Evolutionary conservation across 192 early-diverging fungal species (phyloP), one percentile per base, ranked within the genome.

Genomic region (Backusella mclennaniae): DNA sequence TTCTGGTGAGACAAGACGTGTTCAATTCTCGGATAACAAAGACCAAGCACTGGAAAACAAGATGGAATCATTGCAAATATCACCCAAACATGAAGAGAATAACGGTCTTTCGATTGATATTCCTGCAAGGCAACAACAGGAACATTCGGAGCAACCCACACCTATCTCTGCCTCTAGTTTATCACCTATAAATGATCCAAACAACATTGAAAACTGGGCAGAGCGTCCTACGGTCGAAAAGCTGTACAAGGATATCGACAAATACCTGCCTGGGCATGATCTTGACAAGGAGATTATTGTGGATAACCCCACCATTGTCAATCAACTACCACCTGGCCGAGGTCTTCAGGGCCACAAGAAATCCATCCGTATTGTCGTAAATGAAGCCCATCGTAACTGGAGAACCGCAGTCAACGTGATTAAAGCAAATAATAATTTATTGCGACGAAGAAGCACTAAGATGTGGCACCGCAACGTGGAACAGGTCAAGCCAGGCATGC

Each of bases 231-330:
- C 91, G 0, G 80, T 90, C 3, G 91, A 93, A 35, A 85, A 87
- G 44, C 86, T 94, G 66, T 86, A 85, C 29, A 86, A 92, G 59
- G 86, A 93, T 71, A 82, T 93, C 67, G 91, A 92, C 46, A 82
- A 88, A 75, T 94, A 90, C 74, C 91, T 94, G 75, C 92, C 92
- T 31, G 88, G 84, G n/a, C 90, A 93, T 56, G 91, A 94, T 72
- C 77, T 94, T 59, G 93, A 94, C 73, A 84, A 86, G 59, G 90
- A 87, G n/a, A 92, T 93, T 67, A 84, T 90, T 19, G 89, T 74
- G 49, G 69, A 75, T 7, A 80, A 26, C 69, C 80, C 15, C 72
- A 67, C 38, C 39, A 53, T 15, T 66, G 71, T 67, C 59, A 79
- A 26, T 33, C 77, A 26, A 59, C 80, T 56, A 63, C 67, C 29